Conservation (phyloP, 202 grass and related monocot species). For the Schoenoplectus tabernaemontani region DNA sequence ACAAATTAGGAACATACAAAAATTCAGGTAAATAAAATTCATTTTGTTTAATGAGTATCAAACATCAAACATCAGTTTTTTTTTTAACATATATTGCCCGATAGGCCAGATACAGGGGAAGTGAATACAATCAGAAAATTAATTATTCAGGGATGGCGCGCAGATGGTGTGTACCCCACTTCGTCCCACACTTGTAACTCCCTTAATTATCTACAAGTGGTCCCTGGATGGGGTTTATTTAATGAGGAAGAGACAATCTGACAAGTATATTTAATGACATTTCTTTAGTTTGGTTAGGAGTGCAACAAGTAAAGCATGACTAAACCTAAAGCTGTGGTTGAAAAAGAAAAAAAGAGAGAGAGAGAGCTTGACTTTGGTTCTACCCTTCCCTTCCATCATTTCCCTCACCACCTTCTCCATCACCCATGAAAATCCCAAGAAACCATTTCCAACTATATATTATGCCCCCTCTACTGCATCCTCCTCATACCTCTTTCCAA, state of each 20-base stretch:
- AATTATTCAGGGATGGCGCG: neutral
- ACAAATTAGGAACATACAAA: neutral
- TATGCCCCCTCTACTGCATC: constrained; percentile 11
- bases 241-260: constrained; percentile 16
- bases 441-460: constrained; percentile 25
- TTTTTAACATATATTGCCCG: neutral
- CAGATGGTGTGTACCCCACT: neutral
- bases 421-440: constrained; percentile 41
- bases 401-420: constrained; percentile 44
- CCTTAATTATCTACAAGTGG: neutral
- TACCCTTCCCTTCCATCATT: constrained; percentile 52
- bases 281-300: constrained; percentile 28
- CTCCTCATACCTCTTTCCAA: constrained; percentile 12
- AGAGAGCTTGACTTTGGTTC: constrained; percentile 42
- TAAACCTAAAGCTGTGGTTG: constrained; percentile 25
- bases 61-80: too few species aligned
- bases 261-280: constrained; percentile 15
- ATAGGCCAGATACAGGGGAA: neutral
- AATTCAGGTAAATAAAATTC: neutral
- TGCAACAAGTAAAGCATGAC: constrained; percentile 34
- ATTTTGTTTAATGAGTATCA: too few species aligned
- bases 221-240: neutral
- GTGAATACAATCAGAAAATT: neutral
- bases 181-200: neutral
- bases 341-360: constrained; percentile 27